Evolutionary conservation across 2,329 filamentous ascomycete species (phyloP), one percentile per base, ranked within the genome.

Genomic region (Colletotrichum spinosum): DNA sequence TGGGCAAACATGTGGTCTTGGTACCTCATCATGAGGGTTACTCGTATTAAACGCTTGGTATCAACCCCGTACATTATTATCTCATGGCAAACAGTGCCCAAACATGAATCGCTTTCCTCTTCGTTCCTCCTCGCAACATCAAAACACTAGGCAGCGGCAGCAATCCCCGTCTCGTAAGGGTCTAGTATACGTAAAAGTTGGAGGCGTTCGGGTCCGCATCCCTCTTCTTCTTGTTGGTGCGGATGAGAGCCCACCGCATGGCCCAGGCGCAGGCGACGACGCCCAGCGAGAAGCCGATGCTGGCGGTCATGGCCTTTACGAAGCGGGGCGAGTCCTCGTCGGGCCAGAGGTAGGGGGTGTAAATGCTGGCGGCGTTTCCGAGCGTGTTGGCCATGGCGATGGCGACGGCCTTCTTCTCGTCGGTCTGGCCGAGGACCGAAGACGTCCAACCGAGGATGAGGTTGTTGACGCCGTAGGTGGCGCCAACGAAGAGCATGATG

Each of bases 341-440:
- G 2, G 68, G 68, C 65, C 68, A 70, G 5, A 70, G 58, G 60
- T 70, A 70, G 1, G 68, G 68, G 2, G 69, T 70, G 52, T 69
- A 70, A 9, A 70, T 65, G 38, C 55, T 67, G 8, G 60, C 48
- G 6, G 62, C 39, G 50, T 69, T 70, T 13, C 58, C 68, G 13
- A 68, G 42, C 2, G 65, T 67, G 42, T 68, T 71, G 38, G 48
- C 52, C 63, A 68, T 71, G 12, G 79, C 79, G 8, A 84, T 73
- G 1, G 79, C 74, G 1, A 77, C 77, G 0, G 81, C 81, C 66
- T 81, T 83, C 72, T 83, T 83, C 70, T 83, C 81, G 4, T 80
- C 76, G 0, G 80, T 81, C 67, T 83, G 81, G 0, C 79, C 80
- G 15, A 80, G 75, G 0, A 76, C 77, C 0, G 72, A 73, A 0